Evolutionary conservation across 345 rosid genomes (phyloP).

Genomic region (Leavenworthia alabamica): DNA sequence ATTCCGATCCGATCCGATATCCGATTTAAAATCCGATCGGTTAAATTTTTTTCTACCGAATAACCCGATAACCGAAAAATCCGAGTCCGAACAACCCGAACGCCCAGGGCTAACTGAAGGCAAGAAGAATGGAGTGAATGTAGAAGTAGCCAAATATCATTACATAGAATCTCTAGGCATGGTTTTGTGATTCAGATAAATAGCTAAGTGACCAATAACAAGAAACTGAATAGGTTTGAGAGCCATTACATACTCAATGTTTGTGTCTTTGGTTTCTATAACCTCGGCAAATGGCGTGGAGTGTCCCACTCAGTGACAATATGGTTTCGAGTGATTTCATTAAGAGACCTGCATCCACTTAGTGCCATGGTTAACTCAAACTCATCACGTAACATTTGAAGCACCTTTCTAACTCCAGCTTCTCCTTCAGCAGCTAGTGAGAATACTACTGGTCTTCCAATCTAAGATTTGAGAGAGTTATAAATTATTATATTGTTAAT

Average conservation of each 20-base stretch:
- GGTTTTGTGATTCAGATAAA: constrained; percentile 1
- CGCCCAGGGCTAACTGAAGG: no score
- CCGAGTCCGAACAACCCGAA: no score
- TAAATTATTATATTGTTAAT: neutral
- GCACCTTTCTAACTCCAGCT: constrained; percentile 64
- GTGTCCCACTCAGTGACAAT: constrained; percentile 63
- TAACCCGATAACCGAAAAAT: no score
- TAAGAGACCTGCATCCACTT: constrained; percentile 77
- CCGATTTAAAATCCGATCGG: no score
- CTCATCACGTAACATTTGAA: constrained; percentile 78
- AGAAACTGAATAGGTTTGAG: constrained; percentile 6
- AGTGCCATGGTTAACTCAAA: constrained; percentile 89
- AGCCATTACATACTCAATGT: constrained; percentile 9
- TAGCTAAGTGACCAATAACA: constrained; percentile 13
- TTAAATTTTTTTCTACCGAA: no score
- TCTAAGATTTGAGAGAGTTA: constrained; percentile 33
- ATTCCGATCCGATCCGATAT: no score
- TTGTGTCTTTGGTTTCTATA: constrained; percentile 27
- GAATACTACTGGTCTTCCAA: constrained; percentile 87
- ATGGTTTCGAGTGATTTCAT: constrained; percentile 77
- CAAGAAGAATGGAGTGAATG: constrained; percentile 5
- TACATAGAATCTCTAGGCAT: constrained; percentile 12
- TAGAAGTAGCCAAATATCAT: constrained; percentile 12
- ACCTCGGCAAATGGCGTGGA: constrained; percentile 41
- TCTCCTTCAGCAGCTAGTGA: constrained; percentile 88